These are phyloP conservation scores for Blechomonas ayalai DNA, from an alignment of 208 protist species.

Conservation along the genomic window DNA sequence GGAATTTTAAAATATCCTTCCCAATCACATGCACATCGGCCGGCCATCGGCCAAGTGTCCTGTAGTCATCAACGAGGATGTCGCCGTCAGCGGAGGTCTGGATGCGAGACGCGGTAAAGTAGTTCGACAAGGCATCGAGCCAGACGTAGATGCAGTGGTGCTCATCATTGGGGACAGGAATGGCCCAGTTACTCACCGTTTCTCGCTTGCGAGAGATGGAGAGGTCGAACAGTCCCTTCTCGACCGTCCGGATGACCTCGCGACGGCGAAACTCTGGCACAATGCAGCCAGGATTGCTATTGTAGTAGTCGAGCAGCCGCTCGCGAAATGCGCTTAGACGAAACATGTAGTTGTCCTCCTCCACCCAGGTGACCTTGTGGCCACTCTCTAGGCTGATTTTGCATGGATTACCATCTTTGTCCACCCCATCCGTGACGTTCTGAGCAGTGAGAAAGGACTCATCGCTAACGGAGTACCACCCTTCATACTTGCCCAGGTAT, in stretches of 20 bases:
- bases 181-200: slow-evolving; percentile 93
- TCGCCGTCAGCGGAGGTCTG: slow-evolving; percentile 32
- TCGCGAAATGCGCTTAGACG: slow-evolving; percentile 88
- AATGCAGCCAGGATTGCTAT: slow-evolving; percentile 85
- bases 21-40: slow-evolving; percentile 93
- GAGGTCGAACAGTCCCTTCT: slow-evolving; percentile 92
- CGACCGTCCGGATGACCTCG: slow-evolving; percentile 87
- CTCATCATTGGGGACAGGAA: slow-evolving; percentile 94
- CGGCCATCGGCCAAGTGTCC: slow-evolving; percentile 54
- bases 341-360: slow-evolving; percentile 99
- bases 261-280: slow-evolving; percentile 87
- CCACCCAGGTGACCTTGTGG: slow-evolving; percentile 91
- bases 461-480: slow-evolving; percentile 98
- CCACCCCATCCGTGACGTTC: slow-evolving; percentile 77
- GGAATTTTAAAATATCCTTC: slow-evolving; percentile 99
- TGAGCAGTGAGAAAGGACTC: slow-evolving; percentile 93
- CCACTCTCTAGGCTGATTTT: slow-evolving; percentile 92
- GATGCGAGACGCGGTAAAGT: slow-evolving; percentile 91
- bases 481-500: slow-evolving; percentile 96
- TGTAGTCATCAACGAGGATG: slow-evolving; percentile 30
- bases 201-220: slow-evolving; percentile 93
- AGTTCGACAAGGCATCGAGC: slow-evolving; percentile 99
- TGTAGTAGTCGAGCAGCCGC: slow-evolving; percentile 78
- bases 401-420: slow-evolving; percentile 84
- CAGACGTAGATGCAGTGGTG: slow-evolving; percentile 99